phyloP scores from a whole-genome alignment of 441 rosid species.

The Gossypium trilobum region DNA sequence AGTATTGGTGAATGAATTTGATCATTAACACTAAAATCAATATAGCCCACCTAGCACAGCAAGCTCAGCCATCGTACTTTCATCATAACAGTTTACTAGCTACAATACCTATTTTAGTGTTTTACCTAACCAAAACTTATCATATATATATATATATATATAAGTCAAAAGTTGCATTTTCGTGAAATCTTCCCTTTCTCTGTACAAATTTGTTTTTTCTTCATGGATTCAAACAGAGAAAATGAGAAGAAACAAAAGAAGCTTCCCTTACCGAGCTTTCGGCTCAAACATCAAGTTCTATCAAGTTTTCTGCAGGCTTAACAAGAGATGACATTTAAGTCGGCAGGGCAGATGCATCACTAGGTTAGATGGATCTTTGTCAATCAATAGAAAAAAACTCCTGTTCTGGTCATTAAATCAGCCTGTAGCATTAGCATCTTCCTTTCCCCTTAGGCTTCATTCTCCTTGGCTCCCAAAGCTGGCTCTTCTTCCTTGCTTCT shows the following conservation, averaged over 20 bases:
- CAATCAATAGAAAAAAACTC: constrained; percentile 6
- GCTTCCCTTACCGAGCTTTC: background rate
- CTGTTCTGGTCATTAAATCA: constrained; percentile 18
- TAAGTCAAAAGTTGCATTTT: constrained; percentile 34
- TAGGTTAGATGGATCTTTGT: background rate
- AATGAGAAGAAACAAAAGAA: background rate
- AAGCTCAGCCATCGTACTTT: background rate
- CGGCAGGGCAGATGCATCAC: background rate
- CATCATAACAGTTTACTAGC: background rate
- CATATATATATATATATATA: background rate
- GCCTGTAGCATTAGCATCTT: background rate
- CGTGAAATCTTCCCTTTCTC: constrained; percentile 11
- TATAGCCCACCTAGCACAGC: background rate
- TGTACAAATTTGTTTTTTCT: constrained; percentile 17
- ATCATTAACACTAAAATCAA: background rate
- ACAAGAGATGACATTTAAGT: background rate
- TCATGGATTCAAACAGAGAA: background rate
- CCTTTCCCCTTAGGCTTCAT: constrained; percentile 21
- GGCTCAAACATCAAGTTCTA: background rate
- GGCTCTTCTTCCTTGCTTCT: constrained; percentile 21
- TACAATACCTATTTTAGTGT: constrained; percentile 1
- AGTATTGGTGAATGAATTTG: background rate
- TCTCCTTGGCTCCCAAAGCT: constrained; percentile 24
- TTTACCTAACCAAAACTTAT: constrained; percentile 10
- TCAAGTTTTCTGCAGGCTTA: background rate